Evolutionary conservation across 768 basidiomycete genomes (phyloP).

Genomic region (Trametes cubensis): DNA sequence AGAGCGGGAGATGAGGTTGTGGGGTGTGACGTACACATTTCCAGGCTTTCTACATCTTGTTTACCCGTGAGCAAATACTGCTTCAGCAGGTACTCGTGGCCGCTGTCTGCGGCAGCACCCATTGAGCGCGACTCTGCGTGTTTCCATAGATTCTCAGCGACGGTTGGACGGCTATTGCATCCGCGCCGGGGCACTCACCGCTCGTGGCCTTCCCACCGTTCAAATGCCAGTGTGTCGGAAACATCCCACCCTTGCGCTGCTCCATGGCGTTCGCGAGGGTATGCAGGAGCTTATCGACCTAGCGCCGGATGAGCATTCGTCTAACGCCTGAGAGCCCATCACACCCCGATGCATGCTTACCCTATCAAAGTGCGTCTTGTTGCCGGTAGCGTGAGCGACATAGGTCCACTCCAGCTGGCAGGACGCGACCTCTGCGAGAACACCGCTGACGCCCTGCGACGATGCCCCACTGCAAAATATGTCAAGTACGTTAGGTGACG

Average conservation of each 20-base stretch:
- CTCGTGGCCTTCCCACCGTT: conserved; percentile 47
- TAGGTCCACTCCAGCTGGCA: conserved; percentile 87
- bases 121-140: conserved; percentile 46
- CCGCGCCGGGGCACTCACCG: conserved; percentile 41
- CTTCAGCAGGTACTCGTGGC: conserved; percentile 79
- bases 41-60: conserved; percentile 59
- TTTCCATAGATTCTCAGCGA: too few relatives aligned
- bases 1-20: neutral
- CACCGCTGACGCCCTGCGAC: conserved; percentile 44
- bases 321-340: neutral
- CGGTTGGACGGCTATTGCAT: too few relatives aligned
- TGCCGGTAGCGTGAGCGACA: conserved; percentile 76
- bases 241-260: conserved; percentile 57
- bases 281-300: conserved; percentile 55
- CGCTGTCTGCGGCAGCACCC: conserved; percentile 71
- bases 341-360: conserved; percentile 38
- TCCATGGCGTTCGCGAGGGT: conserved; percentile 52
- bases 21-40: conserved; percentile 58
- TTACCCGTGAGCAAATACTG: conserved; percentile 68
- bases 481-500: neutral
- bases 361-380: conserved; percentile 59
- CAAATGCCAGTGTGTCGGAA: conserved; percentile 61
- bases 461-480: conserved; percentile 38
- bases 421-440: conserved; percentile 80
- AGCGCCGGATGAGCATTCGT: neutral